phyloP scores from a whole-genome alignment of 73 alveolate species.

The Chromera velia region DNA sequence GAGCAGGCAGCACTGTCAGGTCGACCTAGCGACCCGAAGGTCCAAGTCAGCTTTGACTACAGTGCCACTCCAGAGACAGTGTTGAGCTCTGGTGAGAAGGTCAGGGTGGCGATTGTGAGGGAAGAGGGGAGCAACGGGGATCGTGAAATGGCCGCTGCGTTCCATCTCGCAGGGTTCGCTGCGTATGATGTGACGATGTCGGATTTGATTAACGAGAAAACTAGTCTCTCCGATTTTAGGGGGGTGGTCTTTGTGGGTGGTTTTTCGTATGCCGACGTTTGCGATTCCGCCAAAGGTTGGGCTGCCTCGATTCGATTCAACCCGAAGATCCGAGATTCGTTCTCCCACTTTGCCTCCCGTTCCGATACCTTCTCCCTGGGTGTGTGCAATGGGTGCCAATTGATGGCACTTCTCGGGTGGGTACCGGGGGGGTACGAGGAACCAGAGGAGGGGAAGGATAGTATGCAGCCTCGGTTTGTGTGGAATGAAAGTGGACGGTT shows the following conservation, averaged over 20 bases:
- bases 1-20: background rate
- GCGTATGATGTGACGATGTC: conserved; percentile 43
- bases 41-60: conserved; percentile 12
- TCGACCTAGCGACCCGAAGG: conserved; percentile 6
- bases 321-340: conserved; percentile 22
- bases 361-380: conserved; percentile 36
- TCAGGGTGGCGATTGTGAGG: conserved; percentile 37
- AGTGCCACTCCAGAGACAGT: conserved; percentile 25
- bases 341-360: conserved; percentile 32
- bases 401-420: conserved; percentile 38
- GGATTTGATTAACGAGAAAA: conserved; percentile 22
- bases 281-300: conserved; percentile 36
- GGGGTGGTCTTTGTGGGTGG: conserved; percentile 38
- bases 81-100: conserved; percentile 2
- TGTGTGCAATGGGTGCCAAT: conserved; percentile 41
- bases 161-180: conserved; percentile 37
- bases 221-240: conserved; percentile 19
- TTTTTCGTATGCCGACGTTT: conserved; percentile 27
- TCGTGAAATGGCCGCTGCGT: conserved; percentile 27
- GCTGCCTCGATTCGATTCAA: conserved; percentile 32
- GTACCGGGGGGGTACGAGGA: no score
- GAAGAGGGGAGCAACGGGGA: conserved; percentile 46
- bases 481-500: conserved; percentile 39
- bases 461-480: conserved; percentile 38
- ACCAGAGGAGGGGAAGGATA: no score